Percentiles rank a stretch among this genome's conserved stretches.
These are phyloP conservation scores for Microcera coccophila DNA, from an alignment of 2,329 filamentous ascomycete species.

Conservation along the genomic window DNA sequence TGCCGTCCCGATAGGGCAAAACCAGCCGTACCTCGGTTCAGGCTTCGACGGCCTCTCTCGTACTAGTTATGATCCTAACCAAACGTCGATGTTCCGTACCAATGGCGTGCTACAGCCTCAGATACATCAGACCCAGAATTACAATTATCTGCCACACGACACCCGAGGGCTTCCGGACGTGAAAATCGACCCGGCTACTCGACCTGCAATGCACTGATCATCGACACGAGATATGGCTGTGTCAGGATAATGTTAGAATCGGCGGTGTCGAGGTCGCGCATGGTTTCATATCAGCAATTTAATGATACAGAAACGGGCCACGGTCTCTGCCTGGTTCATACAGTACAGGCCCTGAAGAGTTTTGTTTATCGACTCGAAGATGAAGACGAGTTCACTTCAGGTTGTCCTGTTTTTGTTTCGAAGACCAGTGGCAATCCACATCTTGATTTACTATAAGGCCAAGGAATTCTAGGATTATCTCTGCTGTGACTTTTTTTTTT, in stretches of 20 bases:
- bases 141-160: constrained; percentile 35
- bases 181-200: constrained; percentile 29
- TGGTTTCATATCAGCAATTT: constrained; percentile 19
- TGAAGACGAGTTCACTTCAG: constrained; percentile 8
- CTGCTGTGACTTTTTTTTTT: too few species aligned
- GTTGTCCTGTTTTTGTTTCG: constrained; percentile 6
- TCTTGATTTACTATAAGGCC: too few species aligned
- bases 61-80: constrained; percentile 31
- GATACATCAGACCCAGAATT: constrained; percentile 30
- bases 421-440: not conserved
- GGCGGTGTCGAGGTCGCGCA: constrained; percentile 9
- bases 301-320: constrained; percentile 17
- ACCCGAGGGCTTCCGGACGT: constrained; percentile 29
- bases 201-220: constrained; percentile 27
- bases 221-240: not conserved
- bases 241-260: not conserved
- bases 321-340: constrained; percentile 26
- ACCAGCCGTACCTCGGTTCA: constrained; percentile 31
- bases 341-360: constrained; percentile 29
- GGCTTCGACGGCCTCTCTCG: constrained; percentile 36
- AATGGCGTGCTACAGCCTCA: constrained; percentile 28
- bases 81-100: constrained; percentile 32
- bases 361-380: constrained; percentile 9
- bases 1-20: constrained; percentile 31
- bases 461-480: too few species aligned